Percentiles rank a stretch among this genome's conserved stretches.
These are phyloP conservation scores for Phialemoniopsis sp. DNA, from an alignment of 2,329 filamentous ascomycete species.

Conservation along the genomic window DNA sequence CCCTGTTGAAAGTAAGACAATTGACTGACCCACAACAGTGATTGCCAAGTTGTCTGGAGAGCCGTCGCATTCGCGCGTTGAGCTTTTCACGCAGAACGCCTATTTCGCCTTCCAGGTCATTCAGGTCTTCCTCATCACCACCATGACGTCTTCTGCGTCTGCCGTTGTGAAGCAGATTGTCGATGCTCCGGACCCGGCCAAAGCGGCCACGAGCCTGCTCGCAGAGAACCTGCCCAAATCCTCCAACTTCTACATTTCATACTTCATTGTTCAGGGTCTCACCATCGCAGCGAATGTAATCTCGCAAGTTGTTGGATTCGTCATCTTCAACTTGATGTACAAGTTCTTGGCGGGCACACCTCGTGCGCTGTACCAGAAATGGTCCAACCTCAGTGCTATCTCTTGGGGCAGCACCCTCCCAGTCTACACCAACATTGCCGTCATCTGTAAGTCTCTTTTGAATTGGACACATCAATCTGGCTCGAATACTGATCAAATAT, in stretches of 20 bases:
- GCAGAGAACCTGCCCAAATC: slow-evolving; percentile 73
- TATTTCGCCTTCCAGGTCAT: slow-evolving; percentile 91
- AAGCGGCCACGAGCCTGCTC: slow-evolving; percentile 58
- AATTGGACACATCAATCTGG: background rate
- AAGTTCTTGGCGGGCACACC: slow-evolving; percentile 74
- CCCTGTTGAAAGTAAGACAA: background rate
- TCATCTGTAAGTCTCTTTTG: slow-evolving; percentile 57
- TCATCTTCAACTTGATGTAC: slow-evolving; percentile 71
- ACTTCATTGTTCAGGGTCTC: slow-evolving; percentile 90
- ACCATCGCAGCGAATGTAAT: slow-evolving; percentile 72
- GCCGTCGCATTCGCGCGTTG: slow-evolving; percentile 73
- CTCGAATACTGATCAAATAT: slow-evolving; percentile 11
- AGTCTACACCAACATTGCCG: slow-evolving; percentile 74
- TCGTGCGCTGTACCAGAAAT: slow-evolving; percentile 73
- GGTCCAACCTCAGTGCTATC: slow-evolving; percentile 67
- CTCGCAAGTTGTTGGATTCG: slow-evolving; percentile 66
- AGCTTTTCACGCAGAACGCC: slow-evolving; percentile 84
- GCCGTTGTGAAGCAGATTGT: slow-evolving; percentile 60
- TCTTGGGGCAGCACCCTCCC: slow-evolving; percentile 84
- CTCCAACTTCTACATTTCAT: slow-evolving; percentile 93
- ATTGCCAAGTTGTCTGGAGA: slow-evolving; percentile 78
- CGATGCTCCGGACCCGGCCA: slow-evolving; percentile 59
- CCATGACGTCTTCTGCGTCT: slow-evolving; percentile 75
- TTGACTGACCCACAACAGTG: slow-evolving; percentile 36
- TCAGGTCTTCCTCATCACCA: slow-evolving; percentile 87